phyloP scores from a whole-genome alignment of 2,329 filamentous ascomycete genomes.

The Thielaviopsis ethacetica region DNA sequence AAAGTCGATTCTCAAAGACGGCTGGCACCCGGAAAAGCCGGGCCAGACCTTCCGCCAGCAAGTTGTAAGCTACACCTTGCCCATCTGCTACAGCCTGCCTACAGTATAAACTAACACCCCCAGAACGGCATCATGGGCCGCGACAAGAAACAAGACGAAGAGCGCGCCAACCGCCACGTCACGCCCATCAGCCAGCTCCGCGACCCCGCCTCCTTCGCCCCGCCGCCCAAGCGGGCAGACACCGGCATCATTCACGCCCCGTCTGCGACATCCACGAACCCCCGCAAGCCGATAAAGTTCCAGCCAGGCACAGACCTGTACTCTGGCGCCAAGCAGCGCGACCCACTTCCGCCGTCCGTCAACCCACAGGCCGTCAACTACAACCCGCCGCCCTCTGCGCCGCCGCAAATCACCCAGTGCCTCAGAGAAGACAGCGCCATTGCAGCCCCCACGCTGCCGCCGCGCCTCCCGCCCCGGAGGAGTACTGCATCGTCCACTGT shows the following conservation, averaged over 20 bases:
- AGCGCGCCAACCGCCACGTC: constrained; percentile 23
- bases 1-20: constrained; percentile 7
- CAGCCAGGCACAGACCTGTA: constrained; percentile 14
- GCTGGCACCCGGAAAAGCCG: constrained; percentile 11
- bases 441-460: constrained; percentile 44
- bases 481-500: constrained; percentile 14
- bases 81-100: neutral
- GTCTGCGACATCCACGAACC: constrained; percentile 14
- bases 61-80: constrained; percentile 14
- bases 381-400: constrained; percentile 51
- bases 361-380: constrained; percentile 24
- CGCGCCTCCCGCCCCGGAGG: constrained; percentile 40
- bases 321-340: constrained; percentile 11
- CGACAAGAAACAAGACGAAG: constrained; percentile 19
- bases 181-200: constrained; percentile 53
- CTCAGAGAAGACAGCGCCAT: constrained; percentile 1
- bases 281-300: constrained; percentile 4
- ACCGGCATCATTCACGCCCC: constrained; percentile 20
- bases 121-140: constrained; percentile 32
- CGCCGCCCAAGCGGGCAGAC: constrained; percentile 51
- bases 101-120: neutral
- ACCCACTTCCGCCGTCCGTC: constrained; percentile 32
- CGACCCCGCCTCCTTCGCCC: constrained; percentile 64
- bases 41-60: constrained; percentile 21
- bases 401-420: constrained; percentile 14